Evolutionary conservation across 768 basidiomycete species (phyloP), one percentile per base, ranked within the genome.

Genomic region (Kwoniella botswanensis): DNA sequence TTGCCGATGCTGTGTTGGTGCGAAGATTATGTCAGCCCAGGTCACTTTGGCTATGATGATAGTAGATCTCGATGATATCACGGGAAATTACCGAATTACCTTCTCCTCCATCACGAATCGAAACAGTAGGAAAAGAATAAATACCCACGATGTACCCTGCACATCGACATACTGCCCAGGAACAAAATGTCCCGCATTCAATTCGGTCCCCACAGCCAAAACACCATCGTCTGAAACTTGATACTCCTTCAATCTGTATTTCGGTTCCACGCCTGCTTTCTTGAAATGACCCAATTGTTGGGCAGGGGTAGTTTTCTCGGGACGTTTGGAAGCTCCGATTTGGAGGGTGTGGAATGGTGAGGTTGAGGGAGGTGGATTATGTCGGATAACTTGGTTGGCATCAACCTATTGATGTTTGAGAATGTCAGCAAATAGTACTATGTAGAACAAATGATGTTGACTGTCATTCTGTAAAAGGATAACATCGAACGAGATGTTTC

Each of bases 111-210:
- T 26, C 26, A 26, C 26, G 26, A 26, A 26, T 26, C 26, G 26
- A 54, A 65, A 55, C 63, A 43, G 12, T 46, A 63, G 9, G 24
- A 55, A 18, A 43, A 43, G 53, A 54, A 63, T n/a, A 17, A 21
- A 3, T 54, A 88, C 93, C 75, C 79, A 98, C 96, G 92, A 93
- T 74, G 91, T 92, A 7, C 92, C 92, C 71, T 92, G 87, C 6
- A 94, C 92, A 83, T 98, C 96, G 13, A 98, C 93, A 79, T 87
- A 93, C 82, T 99, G 97, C 0, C 97, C 97, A 0, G 97, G 97
- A 9, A 98, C 97, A 77, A 96, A 98, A 83, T 99, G 97, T 54
- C 92, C 87, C 0, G 94, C 93, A 58, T 92, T 94, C 50, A 99
- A 79, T 13, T 89, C 91, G 0, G 95, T 94, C 41, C 96, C 97